Conservation (phyloP, 2,329 filamentous ascomycete genomes). For the Proliferodiscus dingleyae region DNA sequence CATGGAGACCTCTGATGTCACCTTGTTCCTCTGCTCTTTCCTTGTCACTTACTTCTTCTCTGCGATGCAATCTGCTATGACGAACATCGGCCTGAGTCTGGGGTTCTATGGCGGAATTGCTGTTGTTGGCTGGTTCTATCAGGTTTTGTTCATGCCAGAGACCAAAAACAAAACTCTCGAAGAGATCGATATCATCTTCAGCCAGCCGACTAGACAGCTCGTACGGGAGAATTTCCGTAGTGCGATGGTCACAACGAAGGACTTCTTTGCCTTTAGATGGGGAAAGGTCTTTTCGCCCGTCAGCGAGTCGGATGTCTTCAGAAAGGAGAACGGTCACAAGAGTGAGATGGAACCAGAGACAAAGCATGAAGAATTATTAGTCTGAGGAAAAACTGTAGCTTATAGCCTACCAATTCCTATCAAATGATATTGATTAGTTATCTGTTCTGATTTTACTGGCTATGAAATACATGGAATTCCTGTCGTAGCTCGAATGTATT, state of each 20-base stretch:
- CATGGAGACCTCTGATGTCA: constrained; percentile 65
- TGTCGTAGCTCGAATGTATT: too few relatives aligned
- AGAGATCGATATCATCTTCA: constrained; percentile 66
- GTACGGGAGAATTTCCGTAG: constrained; percentile 53
- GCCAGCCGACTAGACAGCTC: constrained; percentile 56
- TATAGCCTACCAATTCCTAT: too few relatives aligned
- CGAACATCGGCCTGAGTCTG: constrained; percentile 57
- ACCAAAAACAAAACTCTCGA: constrained; percentile 63
- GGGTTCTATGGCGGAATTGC: constrained; percentile 74
- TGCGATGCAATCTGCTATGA: constrained; percentile 65
- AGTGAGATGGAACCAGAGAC: constrained; percentile 9
- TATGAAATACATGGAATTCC: too few relatives aligned
- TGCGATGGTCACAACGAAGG: constrained; percentile 22
- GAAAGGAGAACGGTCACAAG: constrained; percentile 25
- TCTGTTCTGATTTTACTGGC: too few relatives aligned
- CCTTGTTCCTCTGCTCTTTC: constrained; percentile 67
- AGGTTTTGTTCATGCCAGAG: constrained; percentile 71
- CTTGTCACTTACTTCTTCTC: constrained; percentile 73
- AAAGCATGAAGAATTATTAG: constrained; percentile 19
- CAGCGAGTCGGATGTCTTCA: constrained; percentile 27
- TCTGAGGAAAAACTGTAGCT: not conserved
- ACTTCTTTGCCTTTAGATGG: constrained; percentile 26
- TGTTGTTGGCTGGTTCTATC: constrained; percentile 65
- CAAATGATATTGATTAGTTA: too few relatives aligned
- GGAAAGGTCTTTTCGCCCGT: constrained; percentile 28